phyloP scores from a whole-genome alignment of 768 basidiomycete genomes.

The Pholiota molesta region DNA sequence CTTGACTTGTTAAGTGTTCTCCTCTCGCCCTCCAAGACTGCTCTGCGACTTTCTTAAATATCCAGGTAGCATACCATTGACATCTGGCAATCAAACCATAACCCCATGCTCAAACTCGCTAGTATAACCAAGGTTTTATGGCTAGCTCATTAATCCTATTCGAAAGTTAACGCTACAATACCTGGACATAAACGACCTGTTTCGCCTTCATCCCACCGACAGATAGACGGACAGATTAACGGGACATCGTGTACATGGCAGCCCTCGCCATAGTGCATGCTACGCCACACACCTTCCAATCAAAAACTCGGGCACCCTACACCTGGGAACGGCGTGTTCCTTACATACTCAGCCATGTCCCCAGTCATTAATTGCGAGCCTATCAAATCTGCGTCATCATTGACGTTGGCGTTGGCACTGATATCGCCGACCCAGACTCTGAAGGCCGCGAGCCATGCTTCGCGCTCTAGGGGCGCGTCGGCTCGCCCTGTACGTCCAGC shows the following conservation, averaged over 20 bases:
- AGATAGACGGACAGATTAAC: no score
- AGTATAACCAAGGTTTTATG: constrained; percentile 3
- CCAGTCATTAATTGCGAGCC: not conserved
- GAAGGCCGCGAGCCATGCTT: not conserved
- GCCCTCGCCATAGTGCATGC: not conserved
- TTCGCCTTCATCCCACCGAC: not conserved
- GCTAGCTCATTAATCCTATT: constrained; percentile 5
- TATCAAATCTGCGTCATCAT: not conserved
- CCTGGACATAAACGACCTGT: constrained; percentile 1
- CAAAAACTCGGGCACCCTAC: no score
- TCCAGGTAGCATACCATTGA: not conserved
- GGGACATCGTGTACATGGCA: no score
- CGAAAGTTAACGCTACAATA: constrained; percentile 1
- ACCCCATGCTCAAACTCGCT: not conserved
- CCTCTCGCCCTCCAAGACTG: not conserved
- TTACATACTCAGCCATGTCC: not conserved
- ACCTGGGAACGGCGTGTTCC: not conserved
- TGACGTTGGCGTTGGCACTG: constrained; percentile 2
- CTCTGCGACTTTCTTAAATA: not conserved
- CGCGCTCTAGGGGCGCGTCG: not conserved
- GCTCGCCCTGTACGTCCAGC: not conserved
- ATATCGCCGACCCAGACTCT: not conserved
- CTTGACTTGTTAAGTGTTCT: no score
- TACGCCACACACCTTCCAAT: no score
- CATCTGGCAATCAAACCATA: constrained; percentile 8